Conservation (phyloP, 1,284 basidiomycete species). For the Jaminaea rosea region DNA sequence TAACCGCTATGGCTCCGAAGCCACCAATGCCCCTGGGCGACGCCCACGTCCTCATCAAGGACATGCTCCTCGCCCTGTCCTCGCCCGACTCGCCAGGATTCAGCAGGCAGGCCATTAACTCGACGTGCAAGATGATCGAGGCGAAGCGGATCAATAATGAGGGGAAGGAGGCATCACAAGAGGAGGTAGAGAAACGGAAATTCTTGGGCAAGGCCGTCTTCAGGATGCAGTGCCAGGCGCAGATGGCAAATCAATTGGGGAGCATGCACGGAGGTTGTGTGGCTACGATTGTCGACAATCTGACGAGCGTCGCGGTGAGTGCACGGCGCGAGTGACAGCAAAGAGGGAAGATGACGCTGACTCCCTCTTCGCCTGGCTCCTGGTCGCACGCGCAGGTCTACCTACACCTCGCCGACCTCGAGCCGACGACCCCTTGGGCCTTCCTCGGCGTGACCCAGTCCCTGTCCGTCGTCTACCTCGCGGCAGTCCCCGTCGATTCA, state of each 20-base stretch:
- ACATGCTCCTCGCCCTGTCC: neutral
- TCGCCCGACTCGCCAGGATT: neutral
- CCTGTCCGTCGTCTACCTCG: slow-evolving; percentile 34
- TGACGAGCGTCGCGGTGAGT: slow-evolving; percentile 21
- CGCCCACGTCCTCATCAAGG: neutral
- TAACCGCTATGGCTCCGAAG: no score
- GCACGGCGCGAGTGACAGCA: neutral
- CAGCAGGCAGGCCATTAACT: neutral
- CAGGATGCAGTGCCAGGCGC: slow-evolving; percentile 25
- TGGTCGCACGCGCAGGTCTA: slow-evolving; percentile 6
- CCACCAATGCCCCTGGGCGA: neutral
- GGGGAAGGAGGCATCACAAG: neutral
- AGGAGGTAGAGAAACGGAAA: neutral
- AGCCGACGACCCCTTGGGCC: slow-evolving; percentile 25
- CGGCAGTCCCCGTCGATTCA: slow-evolving; percentile 23
- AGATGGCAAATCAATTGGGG: slow-evolving; percentile 30
- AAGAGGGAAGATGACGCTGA: neutral
- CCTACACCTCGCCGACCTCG: slow-evolving; percentile 23
- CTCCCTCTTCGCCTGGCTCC: neutral
- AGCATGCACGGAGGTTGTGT: slow-evolving; percentile 34
- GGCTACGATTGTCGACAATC: slow-evolving; percentile 29
- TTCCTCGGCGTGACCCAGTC: slow-evolving; percentile 41
- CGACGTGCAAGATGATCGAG: neutral
- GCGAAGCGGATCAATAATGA: neutral
- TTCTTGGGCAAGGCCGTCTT: slow-evolving; percentile 14